These are phyloP conservation scores for Anisodus acutangulus DNA, from an alignment of 257 asterid genomes.

Conservation along the genomic window DNA sequence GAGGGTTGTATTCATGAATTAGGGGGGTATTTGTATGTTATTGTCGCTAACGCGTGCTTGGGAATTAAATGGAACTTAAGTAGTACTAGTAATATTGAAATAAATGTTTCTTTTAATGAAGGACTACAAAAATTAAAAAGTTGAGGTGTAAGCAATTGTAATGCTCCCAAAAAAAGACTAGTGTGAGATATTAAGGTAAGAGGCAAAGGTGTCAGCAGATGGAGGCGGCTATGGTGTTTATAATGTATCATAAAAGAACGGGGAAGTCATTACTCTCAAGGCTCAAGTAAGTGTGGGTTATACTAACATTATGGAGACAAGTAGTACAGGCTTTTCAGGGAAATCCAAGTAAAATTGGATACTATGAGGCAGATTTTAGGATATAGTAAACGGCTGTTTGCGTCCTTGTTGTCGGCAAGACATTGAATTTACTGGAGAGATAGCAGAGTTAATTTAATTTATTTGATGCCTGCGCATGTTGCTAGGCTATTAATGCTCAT, in stretches of 20 bases:
- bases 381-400: constrained; percentile 29
- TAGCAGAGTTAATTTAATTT: background rate
- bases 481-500: constrained; percentile 30
- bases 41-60: constrained; percentile 61
- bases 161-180: constrained; percentile 36
- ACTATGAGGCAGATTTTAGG: background rate
- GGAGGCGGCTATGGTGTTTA: constrained; percentile 34
- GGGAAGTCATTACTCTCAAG: background rate
- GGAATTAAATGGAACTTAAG: constrained; percentile 34
- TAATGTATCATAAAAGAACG: background rate
- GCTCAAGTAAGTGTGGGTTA: background rate
- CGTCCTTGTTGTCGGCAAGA: constrained; percentile 44
- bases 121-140: constrained; percentile 30
- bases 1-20: background rate
- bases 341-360: background rate
- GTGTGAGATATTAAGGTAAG: constrained; percentile 5
- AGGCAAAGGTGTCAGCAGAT: constrained; percentile 28
- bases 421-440: background rate
- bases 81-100: constrained; percentile 35
- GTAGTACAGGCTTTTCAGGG: constrained; percentile 30
- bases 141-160: constrained; percentile 33
- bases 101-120: constrained; percentile 34
- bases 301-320: background rate
- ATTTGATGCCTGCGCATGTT: constrained; percentile 30
- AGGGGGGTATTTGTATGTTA: constrained; percentile 26